phyloP scores from a whole-genome alignment of 2,329 filamentous ascomycete genomes.

The Chrysoporthe deuterocubensis region DNA sequence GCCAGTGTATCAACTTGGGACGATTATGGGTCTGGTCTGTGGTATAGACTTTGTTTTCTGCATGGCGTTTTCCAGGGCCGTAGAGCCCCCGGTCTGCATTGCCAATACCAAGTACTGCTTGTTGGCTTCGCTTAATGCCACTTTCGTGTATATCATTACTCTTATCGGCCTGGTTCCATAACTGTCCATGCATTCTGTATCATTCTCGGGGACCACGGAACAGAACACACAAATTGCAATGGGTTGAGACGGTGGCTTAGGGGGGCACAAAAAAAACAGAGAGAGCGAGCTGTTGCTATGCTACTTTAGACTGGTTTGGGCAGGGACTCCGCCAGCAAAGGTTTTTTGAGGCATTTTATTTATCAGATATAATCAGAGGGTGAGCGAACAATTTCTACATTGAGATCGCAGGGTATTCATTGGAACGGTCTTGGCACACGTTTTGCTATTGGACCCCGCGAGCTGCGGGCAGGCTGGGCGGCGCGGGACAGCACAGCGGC shows the following conservation, averaged over 20 bases:
- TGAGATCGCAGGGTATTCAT: too few relatives aligned
- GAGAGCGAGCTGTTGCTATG: background rate
- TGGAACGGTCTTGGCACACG: background rate
- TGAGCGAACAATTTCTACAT: too few relatives aligned
- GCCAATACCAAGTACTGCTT: background rate
- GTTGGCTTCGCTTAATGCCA: background rate
- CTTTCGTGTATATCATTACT: conserved; percentile 3
- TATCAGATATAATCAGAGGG: too few relatives aligned
- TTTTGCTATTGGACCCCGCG: background rate
- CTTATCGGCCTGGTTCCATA: background rate
- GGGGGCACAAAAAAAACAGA: background rate
- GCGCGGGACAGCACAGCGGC: background rate
- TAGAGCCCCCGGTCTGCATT: background rate
- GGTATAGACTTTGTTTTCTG: background rate
- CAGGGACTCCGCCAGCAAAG: too few relatives aligned
- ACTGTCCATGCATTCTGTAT: background rate
- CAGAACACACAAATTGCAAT: background rate
- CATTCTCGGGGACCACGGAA: background rate
- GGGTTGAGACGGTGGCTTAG: background rate
- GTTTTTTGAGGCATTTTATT: too few relatives aligned
- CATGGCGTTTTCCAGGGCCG: background rate
- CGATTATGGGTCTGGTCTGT: background rate
- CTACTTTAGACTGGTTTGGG: background rate
- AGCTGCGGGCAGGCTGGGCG: background rate
- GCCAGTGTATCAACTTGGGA: conserved; percentile 6